Evolutionary conservation across 129 eudicot species (phyloP).

Genomic region (Artemisia argyi): DNA sequence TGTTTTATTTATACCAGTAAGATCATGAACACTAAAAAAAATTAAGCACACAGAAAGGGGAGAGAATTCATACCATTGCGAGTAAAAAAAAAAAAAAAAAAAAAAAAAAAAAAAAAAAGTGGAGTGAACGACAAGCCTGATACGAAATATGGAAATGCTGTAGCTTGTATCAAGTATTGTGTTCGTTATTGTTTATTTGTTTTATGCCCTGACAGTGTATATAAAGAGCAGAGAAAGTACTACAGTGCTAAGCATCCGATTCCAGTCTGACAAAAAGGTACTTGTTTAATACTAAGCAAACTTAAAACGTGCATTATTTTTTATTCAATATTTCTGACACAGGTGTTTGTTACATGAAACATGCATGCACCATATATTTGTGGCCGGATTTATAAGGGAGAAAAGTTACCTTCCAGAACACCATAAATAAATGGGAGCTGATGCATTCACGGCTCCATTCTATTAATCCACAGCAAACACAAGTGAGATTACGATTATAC

Average conservation of each 20-base stretch:
- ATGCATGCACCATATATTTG: too few relatives aligned
- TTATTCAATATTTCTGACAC: neutral
- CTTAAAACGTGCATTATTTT: conserved; percentile 3
- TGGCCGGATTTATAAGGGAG: too few relatives aligned
- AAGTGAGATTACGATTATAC: too few relatives aligned
- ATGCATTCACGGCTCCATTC: too few relatives aligned
- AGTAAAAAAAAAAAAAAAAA: too few relatives aligned
- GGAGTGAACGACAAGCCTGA: neutral
- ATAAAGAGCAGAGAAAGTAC: conserved; percentile 8
- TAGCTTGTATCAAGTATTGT: neutral
- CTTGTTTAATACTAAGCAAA: neutral
- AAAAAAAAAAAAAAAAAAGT: too few relatives aligned
- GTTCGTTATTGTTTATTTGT: neutral
- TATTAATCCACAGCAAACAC: too few relatives aligned
- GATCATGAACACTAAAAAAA: neutral
- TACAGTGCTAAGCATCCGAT: conserved; percentile 2
- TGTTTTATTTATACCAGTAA: neutral
- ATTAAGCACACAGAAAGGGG: too few relatives aligned
- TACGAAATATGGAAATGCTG: neutral
- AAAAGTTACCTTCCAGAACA: neutral
- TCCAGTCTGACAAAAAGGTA: neutral
- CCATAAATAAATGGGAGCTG: neutral
- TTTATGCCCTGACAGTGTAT: neutral
- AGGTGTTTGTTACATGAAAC: neutral
- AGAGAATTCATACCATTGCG: conserved; percentile 38